Percentiles rank a stretch among this genome's conserved stretches.
Evolutionary conservation across 1,284 basidiomycete species (phyloP).

Genomic region (Limonomyces culmigenus): DNA sequence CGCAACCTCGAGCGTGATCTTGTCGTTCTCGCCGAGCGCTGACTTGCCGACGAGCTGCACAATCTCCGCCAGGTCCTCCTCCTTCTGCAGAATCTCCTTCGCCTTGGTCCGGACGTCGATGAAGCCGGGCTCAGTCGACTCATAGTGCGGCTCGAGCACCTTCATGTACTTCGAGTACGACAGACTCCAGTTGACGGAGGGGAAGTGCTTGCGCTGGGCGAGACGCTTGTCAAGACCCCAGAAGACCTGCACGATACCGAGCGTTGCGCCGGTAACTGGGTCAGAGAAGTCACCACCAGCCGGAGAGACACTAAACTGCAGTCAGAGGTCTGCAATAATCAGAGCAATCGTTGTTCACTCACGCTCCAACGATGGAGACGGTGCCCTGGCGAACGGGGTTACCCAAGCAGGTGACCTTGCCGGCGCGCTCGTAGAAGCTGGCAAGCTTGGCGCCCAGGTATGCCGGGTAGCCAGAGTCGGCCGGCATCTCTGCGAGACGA

Average conservation of each 20-base stretch:
- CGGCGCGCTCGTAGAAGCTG: conserved; percentile 98
- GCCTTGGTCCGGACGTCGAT: conserved; percentile 82
- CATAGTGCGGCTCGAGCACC: conserved; percentile 89
- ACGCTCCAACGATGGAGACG: conserved; percentile 98
- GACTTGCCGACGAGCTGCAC: conserved; percentile 98
- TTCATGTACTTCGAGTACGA: conserved; percentile 99
- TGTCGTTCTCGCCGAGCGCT: conserved; percentile 93
- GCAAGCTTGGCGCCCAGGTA: conserved; percentile 95
- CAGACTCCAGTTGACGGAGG: conserved; percentile 96
- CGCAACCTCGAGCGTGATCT: conserved; percentile 96
- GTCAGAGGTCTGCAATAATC: no score
- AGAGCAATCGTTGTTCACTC: no score
- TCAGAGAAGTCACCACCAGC: conserved; percentile 99
- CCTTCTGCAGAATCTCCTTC: conserved; percentile 96
- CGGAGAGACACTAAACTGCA: conserved; percentile 74
- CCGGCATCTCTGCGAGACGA: conserved; percentile 99
- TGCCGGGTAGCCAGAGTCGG: conserved; percentile 97
- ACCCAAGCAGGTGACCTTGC: conserved; percentile 87
- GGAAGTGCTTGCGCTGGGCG: conserved; percentile 96
- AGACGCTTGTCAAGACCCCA: conserved; percentile 94
- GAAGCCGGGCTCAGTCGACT: conserved; percentile 83
- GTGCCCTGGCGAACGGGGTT: conserved; percentile 82
- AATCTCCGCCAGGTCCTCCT: conserved; percentile 96
- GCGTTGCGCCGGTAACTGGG: conserved; percentile 92
- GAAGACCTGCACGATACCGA: conserved; percentile 98